These are phyloP conservation scores for Hebeloma cylindrosporum DNA, from an alignment of 768 basidiomycete species.

Conservation along the genomic window DNA sequence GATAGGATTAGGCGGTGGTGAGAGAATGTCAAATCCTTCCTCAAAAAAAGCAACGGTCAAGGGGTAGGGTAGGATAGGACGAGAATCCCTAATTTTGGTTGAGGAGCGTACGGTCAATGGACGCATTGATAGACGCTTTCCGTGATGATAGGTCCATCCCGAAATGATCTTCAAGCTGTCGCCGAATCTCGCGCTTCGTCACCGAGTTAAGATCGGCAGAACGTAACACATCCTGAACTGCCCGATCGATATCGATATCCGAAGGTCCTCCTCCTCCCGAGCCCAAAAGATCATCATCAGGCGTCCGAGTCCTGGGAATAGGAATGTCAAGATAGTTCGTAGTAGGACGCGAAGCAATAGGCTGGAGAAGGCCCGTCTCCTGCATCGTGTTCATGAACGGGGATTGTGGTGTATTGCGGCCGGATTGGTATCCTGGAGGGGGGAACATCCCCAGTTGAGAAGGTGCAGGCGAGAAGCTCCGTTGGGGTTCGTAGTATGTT, in stretches of 20 bases:
- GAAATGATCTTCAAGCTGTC: slow-evolving; percentile 79
- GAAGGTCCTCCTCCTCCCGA: slow-evolving; percentile 43
- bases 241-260: slow-evolving; percentile 71
- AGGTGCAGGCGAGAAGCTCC: slow-evolving; percentile 70
- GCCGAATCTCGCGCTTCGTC: slow-evolving; percentile 89
- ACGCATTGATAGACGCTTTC: slow-evolving; percentile 73
- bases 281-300: slow-evolving; percentile 51
- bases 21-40: too few species aligned
- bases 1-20: too few species aligned
- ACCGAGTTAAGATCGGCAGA: slow-evolving; percentile 84
- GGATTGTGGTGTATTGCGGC: slow-evolving; percentile 70
- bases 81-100: slow-evolving; percentile 35
- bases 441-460: slow-evolving; percentile 63
- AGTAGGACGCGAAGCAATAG: slow-evolving; percentile 64
- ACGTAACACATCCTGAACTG: slow-evolving; percentile 71
- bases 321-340: slow-evolving; percentile 80
- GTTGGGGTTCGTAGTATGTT: slow-evolving; percentile 82
- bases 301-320: slow-evolving; percentile 53
- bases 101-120: slow-evolving; percentile 72
- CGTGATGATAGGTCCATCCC: slow-evolving; percentile 73
- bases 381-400: slow-evolving; percentile 37
- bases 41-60: too few species aligned
- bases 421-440: slow-evolving; percentile 74
- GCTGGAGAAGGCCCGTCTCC: slow-evolving; percentile 49
- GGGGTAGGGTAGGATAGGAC: too few species aligned